Base-by-base conservation (phyloP, 1,139 yeast species). In the Saccharomyces hybrid region DNA sequence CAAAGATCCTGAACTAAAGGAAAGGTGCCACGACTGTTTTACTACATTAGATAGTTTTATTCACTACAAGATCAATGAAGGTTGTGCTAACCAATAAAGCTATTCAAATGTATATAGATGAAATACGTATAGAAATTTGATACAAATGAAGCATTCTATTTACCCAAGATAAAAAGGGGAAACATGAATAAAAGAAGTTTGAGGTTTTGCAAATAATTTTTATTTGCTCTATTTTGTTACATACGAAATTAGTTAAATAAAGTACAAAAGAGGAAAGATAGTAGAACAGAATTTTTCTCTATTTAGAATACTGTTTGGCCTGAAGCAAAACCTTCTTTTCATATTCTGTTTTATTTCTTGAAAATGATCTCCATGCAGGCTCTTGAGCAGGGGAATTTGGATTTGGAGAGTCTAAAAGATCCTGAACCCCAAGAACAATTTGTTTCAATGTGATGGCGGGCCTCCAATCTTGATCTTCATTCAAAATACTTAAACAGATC, bases 301-400 rank as follows among this genome's bases (percentile, higher is more conserved):
- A 73, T 59, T 75, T 77, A 31, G 83, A 80, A 68, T 87, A 93
- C 68, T 77, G 79, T 66, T 82, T 81, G 7, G 96, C 93, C 73
- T 93, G 98, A 60, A 86, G 90, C 61, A 75, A 75, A 34, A 93
- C 96, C 65, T 82, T 86, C 70, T 82, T 82, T 57, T 85, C 88
- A 68, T 95, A 95, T 49, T 79, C 73, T 1, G 76, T 75, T 64
- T 78, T 79, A 68, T 88, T 88, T 66, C 82, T 83, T 25, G 82
- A 78, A 65, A 82, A 93, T 1, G 95, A 88, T 67, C 85, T 83
- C 86, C 91, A 95, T 2, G 99, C 98, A 2, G 95, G 96, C 61
- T 89, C 95, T 71, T 93, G 99, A 0, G 99, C 99, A 1, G 99
- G 99, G 0, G 97, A 89, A 57, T 86, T 84, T 31, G 96, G 95